Evolutionary conservation across 441 rosid species (phyloP), one percentile per base, ranked within the genome.

Genomic region (Syzygium syzygioides): DNA sequence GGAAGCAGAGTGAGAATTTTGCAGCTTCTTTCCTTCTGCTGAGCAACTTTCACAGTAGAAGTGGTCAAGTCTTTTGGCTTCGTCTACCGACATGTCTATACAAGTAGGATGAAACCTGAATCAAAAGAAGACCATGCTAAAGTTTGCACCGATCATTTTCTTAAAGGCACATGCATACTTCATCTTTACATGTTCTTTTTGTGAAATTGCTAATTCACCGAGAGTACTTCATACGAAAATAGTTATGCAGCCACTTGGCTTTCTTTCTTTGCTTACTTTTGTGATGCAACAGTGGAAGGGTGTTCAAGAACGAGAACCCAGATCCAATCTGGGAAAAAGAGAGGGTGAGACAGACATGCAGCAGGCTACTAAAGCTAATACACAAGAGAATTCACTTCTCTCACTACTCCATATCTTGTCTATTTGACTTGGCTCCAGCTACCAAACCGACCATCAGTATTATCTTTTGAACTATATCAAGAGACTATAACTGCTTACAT

Each of bases 71-170:
- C 92, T 93, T 91, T 95, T 92, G 79, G 98, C 98, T 90, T 95
- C 98, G 93, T 96, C 98, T 60, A 90, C 94, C 7, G 94, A 94
- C 93, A 94, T 94, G 92, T 96, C 96, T 94, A 98, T 96, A 95
- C 99, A 98, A 92, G 95, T 91, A 94, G 99, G 99, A 90, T 96
- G 99, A 93, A 95, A 98, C 99, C 98, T 98, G 98, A 92, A 94
- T 88, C 93, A 94, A 88, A 93, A 90, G 90, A 89, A 93, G 92
- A 76, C 5, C 90, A 92, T 89, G 89, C 90, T 91, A 84, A 91
- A 92, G 85, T 80, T 55, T 87, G 86, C 68, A 91, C 87, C 79
- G 45, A 85, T 86, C 62, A 52, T 56, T 41, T 59, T 54, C 50
- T n/a, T 79, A 87, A 54, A 83, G 89, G 60, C 50, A 84, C 68